Base-by-base conservation (phyloP, 208 protist genomes). In the Leishmania major region DNA sequence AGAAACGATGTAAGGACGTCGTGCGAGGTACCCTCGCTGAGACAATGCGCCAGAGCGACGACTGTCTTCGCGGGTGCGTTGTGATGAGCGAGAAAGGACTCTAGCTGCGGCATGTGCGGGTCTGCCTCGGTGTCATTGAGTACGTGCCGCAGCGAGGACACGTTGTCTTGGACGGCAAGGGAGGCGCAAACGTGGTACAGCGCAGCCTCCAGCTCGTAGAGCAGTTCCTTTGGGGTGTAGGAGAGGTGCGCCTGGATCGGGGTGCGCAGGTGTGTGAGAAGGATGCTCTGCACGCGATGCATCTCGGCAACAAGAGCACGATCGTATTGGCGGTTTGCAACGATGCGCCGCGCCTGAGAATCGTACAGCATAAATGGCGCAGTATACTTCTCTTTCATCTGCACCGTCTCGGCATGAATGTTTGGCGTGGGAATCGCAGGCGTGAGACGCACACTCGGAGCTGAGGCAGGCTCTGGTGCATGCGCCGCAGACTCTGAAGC, bases 361-460 rank as follows among this genome's bases (percentile, higher is more conserved):
- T 95, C 89, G 84, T 90, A 95, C 10, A 91, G 40, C 86, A 91
- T 89, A 74, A 90, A 93, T 17, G 92, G 92, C 0, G 92, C 83
- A 45, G 90, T 90, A 82, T 92, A 79, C 35, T 53, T 60, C 53
- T 80, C 77, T 74, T 92, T 92, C 66, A 89, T 88, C 43, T 1
- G 45, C n/a, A 89, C 77, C 15, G 88, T 74, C n/a, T 76, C 80
- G 22, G 31, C 28, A 43, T 84, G 76, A 3, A n/a, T 60, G 47
- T 7, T n/a, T 7, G 69, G 28, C 35, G 8, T 10, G 25, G 43
- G 25, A 47, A 19, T 25, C 28, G 62, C 43, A 11, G 75, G 17
- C 22, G 31, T 45, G 67, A 31, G 1, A 60, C 0, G 0, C 25
- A 6, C 35, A 35, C 5, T 31, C 25, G 22, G 25, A 17, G 37